Conservation (phyloP, 495 filamentous ascomycete genomes). For the Penicillium turbatum region DNA sequence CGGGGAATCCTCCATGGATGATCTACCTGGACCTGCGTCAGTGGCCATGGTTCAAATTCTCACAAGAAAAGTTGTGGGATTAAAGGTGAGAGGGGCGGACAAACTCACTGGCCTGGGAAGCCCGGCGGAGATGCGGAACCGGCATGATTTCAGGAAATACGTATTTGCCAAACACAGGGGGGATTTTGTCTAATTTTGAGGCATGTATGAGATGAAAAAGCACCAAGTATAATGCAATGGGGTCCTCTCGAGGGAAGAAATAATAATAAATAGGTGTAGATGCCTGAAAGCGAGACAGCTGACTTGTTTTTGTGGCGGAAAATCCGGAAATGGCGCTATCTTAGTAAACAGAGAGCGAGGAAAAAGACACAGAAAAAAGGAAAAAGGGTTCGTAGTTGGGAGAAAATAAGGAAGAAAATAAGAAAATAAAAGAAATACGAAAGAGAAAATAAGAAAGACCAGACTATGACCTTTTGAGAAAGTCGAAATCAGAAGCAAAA, state of each 20-base stretch:
- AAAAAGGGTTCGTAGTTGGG: too few species aligned
- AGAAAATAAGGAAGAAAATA: too few species aligned
- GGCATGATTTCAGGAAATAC: constrained; percentile 27
- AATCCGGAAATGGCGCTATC: neutral
- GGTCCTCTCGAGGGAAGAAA: neutral
- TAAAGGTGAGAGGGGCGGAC: neutral
- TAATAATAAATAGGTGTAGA: neutral
- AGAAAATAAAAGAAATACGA: constrained; percentile 1
- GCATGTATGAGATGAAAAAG: neutral
- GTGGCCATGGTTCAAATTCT: constrained; percentile 33
- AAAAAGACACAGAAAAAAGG: constrained; percentile 2
- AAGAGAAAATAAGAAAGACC: neutral
- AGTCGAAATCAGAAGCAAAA: too few species aligned
- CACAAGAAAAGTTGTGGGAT: neutral
- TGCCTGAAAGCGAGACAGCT: neutral
- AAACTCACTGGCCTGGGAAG: constrained; percentile 27
- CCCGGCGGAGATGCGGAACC: constrained; percentile 30
- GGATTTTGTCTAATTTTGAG: neutral
- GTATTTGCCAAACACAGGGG: neutral
- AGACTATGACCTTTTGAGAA: constrained; percentile 3
- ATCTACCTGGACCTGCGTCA: constrained; percentile 43
- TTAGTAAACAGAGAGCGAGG: too few species aligned
- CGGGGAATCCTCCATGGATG: constrained; percentile 50
- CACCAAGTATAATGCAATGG: neutral
- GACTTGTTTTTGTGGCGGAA: neutral